These are phyloP conservation scores for Hypoxylon sp. DNA, from an alignment of 2,329 filamentous ascomycete species.

Conservation along the genomic window DNA sequence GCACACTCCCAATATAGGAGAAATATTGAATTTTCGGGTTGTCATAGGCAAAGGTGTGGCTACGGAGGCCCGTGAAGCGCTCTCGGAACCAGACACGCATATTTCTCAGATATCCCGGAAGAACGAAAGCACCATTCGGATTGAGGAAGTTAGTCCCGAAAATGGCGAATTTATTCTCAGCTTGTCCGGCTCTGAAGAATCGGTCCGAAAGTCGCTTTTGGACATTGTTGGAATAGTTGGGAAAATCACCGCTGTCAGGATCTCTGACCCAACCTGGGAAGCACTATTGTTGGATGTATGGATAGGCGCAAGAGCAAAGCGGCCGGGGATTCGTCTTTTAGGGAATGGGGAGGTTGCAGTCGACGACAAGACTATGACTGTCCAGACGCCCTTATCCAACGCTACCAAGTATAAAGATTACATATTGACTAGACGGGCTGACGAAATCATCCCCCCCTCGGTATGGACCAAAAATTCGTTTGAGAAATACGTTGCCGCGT, in stretches of 20 bases:
- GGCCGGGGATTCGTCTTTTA: conserved; percentile 37
- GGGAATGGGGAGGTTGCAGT: conserved; percentile 27
- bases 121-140: conserved; percentile 47
- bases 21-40: conserved; percentile 50
- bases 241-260: conserved; percentile 48
- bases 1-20: conserved; percentile 47
- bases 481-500: conserved; percentile 50
- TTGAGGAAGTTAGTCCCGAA: conserved; percentile 40
- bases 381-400: conserved; percentile 23
- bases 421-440: conserved; percentile 44
- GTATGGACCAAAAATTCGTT: conserved; percentile 51
- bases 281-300: conserved; percentile 40
- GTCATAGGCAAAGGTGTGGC: conserved; percentile 49
- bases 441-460: conserved; percentile 47
- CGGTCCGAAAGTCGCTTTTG: conserved; percentile 48
- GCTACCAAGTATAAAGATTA: conserved; percentile 40
- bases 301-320: conserved; percentile 19
- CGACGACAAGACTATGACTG: conserved; percentile 46
- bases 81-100: conserved; percentile 48
- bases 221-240: conserved; percentile 50
- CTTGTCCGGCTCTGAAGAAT: conserved; percentile 49
- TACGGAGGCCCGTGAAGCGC: conserved; percentile 42
- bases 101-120: conserved; percentile 47
- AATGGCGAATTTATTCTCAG: conserved; percentile 45
- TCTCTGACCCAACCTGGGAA: conserved; percentile 43